phyloP scores from a whole-genome alignment of 345 rosid species.

The Firmiana major region DNA sequence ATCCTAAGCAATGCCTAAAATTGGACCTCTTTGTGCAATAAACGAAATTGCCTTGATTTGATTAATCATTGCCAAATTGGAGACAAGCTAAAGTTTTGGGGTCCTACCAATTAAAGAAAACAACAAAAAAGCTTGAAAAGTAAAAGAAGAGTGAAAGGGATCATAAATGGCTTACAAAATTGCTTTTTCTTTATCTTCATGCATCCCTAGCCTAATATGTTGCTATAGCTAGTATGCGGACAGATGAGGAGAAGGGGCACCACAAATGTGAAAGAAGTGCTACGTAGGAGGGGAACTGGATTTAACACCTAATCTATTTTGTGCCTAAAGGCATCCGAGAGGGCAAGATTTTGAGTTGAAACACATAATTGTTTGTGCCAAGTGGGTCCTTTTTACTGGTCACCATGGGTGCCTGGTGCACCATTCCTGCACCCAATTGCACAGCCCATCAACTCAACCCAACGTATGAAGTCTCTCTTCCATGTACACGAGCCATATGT shows the following conservation, averaged over 20 bases:
- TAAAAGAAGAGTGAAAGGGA: slow-evolving; percentile 1
- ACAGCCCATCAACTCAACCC: slow-evolving; percentile 26
- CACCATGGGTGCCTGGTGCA: slow-evolving; percentile 24
- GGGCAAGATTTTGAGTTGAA: slow-evolving; percentile 18
- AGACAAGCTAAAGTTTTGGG: slow-evolving; percentile 13
- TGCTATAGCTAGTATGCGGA: slow-evolving; percentile 24
- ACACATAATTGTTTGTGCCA: slow-evolving; percentile 1
- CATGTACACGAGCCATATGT: neutral
- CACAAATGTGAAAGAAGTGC: slow-evolving; percentile 25
- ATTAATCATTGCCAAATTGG: slow-evolving; percentile 23
- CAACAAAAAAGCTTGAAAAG: slow-evolving; percentile 13
- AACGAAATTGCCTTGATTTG: slow-evolving; percentile 26
- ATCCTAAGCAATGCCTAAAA: slow-evolving; percentile 6
- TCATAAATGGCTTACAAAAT: slow-evolving; percentile 1
- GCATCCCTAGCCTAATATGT: slow-evolving; percentile 14
- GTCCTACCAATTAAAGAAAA: slow-evolving; percentile 30
- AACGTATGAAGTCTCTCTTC: neutral
- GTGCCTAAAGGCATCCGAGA: slow-evolving; percentile 14
- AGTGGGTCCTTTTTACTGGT: slow-evolving; percentile 27
- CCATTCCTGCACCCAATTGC: slow-evolving; percentile 21
- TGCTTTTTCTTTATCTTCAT: slow-evolving; percentile 13
- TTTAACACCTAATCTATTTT: slow-evolving; percentile 24
- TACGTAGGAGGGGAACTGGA: slow-evolving; percentile 39
- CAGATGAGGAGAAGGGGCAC: slow-evolving; percentile 13
- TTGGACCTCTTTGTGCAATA: slow-evolving; percentile 3